Base-by-base conservation (phyloP, 1,284 basidiomycete species). In the Moniliophthora roreri region DNA sequence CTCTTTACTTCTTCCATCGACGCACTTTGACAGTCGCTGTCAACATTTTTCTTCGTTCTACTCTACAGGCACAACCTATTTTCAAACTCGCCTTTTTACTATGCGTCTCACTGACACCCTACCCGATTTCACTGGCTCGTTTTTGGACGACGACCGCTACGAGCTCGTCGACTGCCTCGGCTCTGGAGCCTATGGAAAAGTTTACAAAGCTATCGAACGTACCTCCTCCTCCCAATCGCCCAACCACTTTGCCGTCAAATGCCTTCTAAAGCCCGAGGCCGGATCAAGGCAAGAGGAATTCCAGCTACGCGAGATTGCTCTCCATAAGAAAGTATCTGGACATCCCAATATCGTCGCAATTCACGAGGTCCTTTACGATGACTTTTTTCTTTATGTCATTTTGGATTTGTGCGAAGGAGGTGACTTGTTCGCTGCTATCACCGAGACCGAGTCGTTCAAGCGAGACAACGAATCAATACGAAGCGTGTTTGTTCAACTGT, bases 361-460 rank as follows among this genome's bases (percentile, higher is more conserved):
- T 39, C 80, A 86, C 68, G 80, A 85, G 56, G 73, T 87, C 54
- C 81, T 86, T 50, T 66, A 68, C 58, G 62, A 65, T 42, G 21
- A 51, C 28, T 61, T 67, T 41, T 68, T 65, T 58, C 67, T 69
- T 36, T 72, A 64, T 59, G 67, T 70, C 56, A 65, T 72, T 53
- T 67, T 72, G 63, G 69, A 72, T 50, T 67, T 67, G 82, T 83
- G 66, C 73, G 42, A 78, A 39, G 84, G 85, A 57, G 87, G 87
- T 51, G 87, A 90, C 68, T 74, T 89, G 48, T 87, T 89, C 65
- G 75, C 79, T 35, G 69, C 72, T 54, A 88, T 89, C 63, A 64
- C 73, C 18, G 66, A 71, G 53, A 64, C 69, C 35, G 65, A 68
- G 26, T 64, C 69, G 42, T 73, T 73, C 62, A 62, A 70, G 26